These are phyloP conservation scores for Meira miltonrushii DNA, from an alignment of 1,284 basidiomycete species.

Conservation along the genomic window DNA sequence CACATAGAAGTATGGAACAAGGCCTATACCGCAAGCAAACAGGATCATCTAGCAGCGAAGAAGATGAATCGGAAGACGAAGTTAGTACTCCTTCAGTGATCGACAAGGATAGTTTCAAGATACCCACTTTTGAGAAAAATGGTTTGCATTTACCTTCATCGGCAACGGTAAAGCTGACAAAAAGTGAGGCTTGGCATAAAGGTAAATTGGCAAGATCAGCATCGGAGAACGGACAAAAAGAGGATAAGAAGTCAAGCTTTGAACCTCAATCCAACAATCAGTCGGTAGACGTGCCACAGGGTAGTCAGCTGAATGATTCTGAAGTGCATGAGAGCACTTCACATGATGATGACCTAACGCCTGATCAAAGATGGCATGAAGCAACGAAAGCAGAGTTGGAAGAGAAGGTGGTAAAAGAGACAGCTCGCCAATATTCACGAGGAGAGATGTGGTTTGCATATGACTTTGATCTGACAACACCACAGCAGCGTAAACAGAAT, in stretches of 20 bases:
- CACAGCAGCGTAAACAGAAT: constrained; percentile 55
- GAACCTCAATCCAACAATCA: constrained; percentile 8
- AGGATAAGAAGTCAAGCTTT: not conserved
- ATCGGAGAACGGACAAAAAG: not conserved
- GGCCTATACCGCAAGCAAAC: not conserved
- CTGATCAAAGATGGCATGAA: constrained; percentile 34
- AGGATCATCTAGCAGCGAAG: constrained; percentile 4
- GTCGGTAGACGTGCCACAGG: constrained; percentile 7
- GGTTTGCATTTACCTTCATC: not conserved
- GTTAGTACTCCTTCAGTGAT: constrained; percentile 32
- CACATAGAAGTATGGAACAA: constrained; percentile 13
- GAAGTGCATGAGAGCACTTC: not conserved
- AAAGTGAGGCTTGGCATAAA: constrained; percentile 7
- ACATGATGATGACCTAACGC: not conserved
- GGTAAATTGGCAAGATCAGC: not conserved
- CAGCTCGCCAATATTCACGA: constrained; percentile 34
- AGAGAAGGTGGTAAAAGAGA: constrained; percentile 42
- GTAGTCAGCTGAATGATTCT: not conserved
- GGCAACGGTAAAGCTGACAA: constrained; percentile 5
- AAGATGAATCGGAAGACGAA: constrained; percentile 24
- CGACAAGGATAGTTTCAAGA: constrained; percentile 15
- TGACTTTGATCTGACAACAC: constrained; percentile 57
- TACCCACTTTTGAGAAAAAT: no score
- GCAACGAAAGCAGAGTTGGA: constrained; percentile 41
- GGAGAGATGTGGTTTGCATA: constrained; percentile 53